These are phyloP conservation scores for Rubroshorea leprosula DNA, from an alignment of 345 rosid genomes.

Conservation along the genomic window DNA sequence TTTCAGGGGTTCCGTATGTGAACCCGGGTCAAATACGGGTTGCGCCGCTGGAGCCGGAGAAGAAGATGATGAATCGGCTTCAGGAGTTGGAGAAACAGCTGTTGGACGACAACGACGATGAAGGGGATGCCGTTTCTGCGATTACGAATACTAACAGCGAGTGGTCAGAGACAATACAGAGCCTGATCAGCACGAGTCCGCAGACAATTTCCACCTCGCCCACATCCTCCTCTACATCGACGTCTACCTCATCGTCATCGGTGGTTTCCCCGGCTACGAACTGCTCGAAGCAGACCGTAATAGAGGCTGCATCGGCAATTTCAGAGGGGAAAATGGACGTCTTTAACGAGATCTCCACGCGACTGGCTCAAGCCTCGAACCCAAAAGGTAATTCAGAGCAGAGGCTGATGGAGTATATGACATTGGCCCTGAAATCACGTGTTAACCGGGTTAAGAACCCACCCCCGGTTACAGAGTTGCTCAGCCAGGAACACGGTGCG, in stretches of 20 bases:
- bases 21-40: constrained; percentile 33
- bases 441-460: constrained; percentile 38
- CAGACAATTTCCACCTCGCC: constrained; percentile 51
- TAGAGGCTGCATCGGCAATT: constrained; percentile 74
- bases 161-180: constrained; percentile 72
- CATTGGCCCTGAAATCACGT: constrained; percentile 55
- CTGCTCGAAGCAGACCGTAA: constrained; percentile 48
- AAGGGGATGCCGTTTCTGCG: constrained; percentile 64
- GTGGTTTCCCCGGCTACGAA: constrained; percentile 49
- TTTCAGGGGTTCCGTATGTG: constrained; percentile 30
- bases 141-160: constrained; percentile 68
- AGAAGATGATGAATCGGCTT: constrained; percentile 64
- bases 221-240: constrained; percentile 64
- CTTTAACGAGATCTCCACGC: constrained; percentile 57
- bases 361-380: constrained; percentile 44
- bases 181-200: constrained; percentile 34
- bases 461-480: constrained; percentile 55
- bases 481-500: constrained; percentile 43
- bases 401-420: constrained; percentile 59
- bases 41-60: constrained; percentile 40
- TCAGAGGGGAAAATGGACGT: constrained; percentile 61
- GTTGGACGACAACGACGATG: constrained; percentile 60
- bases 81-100: constrained; percentile 83
- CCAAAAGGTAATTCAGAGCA: constrained; percentile 63
- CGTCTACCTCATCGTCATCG: constrained; percentile 58